A percentile compares a stretch with the other conserved stretches of the same genome.
Conservation (phyloP, 1,139 yeast genomes). For the Pichia sp. region DNA sequence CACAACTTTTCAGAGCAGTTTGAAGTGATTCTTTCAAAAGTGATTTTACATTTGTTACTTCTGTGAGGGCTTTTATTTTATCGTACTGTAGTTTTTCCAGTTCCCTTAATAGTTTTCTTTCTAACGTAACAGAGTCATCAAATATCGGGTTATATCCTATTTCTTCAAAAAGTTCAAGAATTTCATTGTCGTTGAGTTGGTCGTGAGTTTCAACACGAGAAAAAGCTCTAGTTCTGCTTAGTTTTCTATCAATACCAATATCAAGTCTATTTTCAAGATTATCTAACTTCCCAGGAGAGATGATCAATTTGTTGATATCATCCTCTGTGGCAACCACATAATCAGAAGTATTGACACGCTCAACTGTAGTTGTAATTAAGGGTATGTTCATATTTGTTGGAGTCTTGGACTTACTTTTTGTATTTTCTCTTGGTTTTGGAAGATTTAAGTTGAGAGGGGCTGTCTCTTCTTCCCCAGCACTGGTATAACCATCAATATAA, state of each 20-base stretch:
- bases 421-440: slow-evolving; percentile 6
- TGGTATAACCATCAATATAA: slow-evolving; percentile 7
- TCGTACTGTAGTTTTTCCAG: slow-evolving; percentile 42
- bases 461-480: slow-evolving; percentile 12
- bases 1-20: slow-evolving; percentile 54
- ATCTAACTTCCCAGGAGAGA: slow-evolving; percentile 7
- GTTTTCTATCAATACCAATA: slow-evolving; percentile 13
- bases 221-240: slow-evolving; percentile 25
- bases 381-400: neutral
- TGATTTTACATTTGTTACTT: slow-evolving; percentile 35
- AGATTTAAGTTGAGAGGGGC: slow-evolving; percentile 10
- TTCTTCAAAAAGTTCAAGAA: slow-evolving; percentile 68
- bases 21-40: slow-evolving; percentile 38
- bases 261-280: slow-evolving; percentile 3
- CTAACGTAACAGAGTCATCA: slow-evolving; percentile 53
- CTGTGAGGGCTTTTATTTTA: slow-evolving; percentile 42
- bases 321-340: slow-evolving; percentile 4
- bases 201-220: slow-evolving; percentile 21
- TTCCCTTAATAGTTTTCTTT: slow-evolving; percentile 50
- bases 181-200: slow-evolving; percentile 18
- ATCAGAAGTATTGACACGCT: slow-evolving; percentile 12
- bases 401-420: neutral
- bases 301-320: slow-evolving; percentile 3
- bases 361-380: slow-evolving; percentile 5
- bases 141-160: slow-evolving; percentile 58